These are phyloP conservation scores for Cnidoscolus chayamansa DNA, from an alignment of 441 rosid genomes.

Conservation along the genomic window DNA sequence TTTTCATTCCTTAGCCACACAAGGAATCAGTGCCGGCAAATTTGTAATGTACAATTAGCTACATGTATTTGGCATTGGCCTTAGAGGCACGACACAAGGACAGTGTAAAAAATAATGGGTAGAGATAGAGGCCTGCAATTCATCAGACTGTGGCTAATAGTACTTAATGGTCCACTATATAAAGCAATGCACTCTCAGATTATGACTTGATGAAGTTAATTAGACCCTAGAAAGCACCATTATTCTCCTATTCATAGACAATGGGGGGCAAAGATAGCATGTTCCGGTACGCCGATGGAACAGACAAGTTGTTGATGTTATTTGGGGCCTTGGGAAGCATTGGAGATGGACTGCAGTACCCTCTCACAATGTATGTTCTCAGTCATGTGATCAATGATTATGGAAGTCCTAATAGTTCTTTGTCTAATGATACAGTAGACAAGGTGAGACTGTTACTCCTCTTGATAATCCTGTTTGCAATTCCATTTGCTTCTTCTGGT, in stretches of 20 bases:
- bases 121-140: conserved; percentile 32
- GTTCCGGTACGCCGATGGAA: conserved; percentile 53
- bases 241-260: background rate
- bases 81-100: conserved; percentile 7
- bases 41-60: conserved; percentile 4
- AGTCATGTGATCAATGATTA: conserved; percentile 61
- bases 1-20: conserved; percentile 12
- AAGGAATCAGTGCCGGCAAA: conserved; percentile 30
- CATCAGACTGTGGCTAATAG: background rate
- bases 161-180: conserved; percentile 18
- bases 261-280: conserved; percentile 48
- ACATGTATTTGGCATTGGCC: conserved; percentile 21
- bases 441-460: conserved; percentile 31
- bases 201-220: conserved; percentile 19
- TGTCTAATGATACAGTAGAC: conserved; percentile 39
- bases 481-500: too few species aligned
- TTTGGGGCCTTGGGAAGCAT: conserved; percentile 62
- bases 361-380: conserved; percentile 50
- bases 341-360: conserved; percentile 69
- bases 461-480: too few species aligned
- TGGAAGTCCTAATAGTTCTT: conserved; percentile 32
- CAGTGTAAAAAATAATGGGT: background rate
- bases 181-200: conserved; percentile 17
- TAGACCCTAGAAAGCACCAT: background rate
- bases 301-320: conserved; percentile 57